Base-by-base conservation (phyloP, 805 yeast species). In the Candida peoriensis region DNA sequence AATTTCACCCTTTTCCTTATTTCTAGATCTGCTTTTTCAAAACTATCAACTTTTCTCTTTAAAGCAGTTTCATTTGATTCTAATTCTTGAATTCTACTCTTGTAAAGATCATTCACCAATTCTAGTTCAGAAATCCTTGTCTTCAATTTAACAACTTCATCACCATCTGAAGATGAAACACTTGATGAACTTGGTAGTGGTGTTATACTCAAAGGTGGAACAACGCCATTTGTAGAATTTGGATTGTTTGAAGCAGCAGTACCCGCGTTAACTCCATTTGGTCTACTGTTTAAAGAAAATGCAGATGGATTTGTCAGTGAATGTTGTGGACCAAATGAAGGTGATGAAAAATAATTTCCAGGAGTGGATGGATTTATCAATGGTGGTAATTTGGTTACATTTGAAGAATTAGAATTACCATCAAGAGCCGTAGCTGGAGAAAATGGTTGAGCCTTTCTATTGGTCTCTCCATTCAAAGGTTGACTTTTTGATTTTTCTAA, bases 91-190 rank as follows among this genome's bases (percentile, higher is more conserved):
- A 90, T 85, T 46, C 95, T 74, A 6, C 90, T 75, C 47, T 85
- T 75, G 64, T 87, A 85, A 39, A 90, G 63, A 54, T 89, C 97
- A 50, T 88, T 89, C 26, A 90, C 95, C 28, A 89, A 67, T 56
- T 90, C 97, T 42, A 90, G 70, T 56, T 90, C 97, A 10, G 83
- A 76, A 16, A 89, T 85, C 39, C 94, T 69, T 0, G 96, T 85
- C 44, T 76, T 75, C 43, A 89, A 61, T 34, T 58, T 64, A 22
- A 63, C 62, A 15, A 60, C 48, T 24, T 62, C 67, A 34, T 54
- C 61, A 28, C 55, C 55, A 9, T 48, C 27, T 8, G 32, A 20
- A 14, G 34, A 18, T 4, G 42, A 14, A 6, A 30, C 21, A 7
- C 24, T n/a, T 5, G 31, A 14, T 16, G 13, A 25, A 26, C 35